Evolutionary conservation across 2,329 filamentous ascomycete genomes (phyloP), one percentile per base, ranked within the genome.

Genomic region (Pseudocercospora fijiensis): DNA sequence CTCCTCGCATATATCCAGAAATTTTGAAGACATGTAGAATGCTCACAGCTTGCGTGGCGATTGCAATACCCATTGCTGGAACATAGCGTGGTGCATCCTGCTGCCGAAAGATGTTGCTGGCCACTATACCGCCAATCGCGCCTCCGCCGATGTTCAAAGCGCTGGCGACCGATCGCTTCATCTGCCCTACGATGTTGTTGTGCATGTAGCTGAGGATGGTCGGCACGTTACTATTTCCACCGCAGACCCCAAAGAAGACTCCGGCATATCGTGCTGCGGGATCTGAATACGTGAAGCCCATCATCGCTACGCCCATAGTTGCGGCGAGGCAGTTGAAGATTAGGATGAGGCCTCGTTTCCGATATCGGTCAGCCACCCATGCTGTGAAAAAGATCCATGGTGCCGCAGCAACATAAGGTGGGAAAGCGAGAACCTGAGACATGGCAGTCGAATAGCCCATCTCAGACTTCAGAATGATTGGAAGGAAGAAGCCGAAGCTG

Each of bases 161-260:
- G 65, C 85, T 89, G 76, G 86, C 88, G 69, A 94, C 88, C 0
- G 90, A 90, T 49, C 91, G 86, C 79, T 92, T 95, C 89, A 90
- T 94, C 78, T 94, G 90, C 0, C 91, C 91, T 58, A 90, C 87
- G 72, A 95, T 89, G 76, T 95, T 95, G 78, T 93, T 94, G 47
- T 90, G 89, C 80, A 92, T 90, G 78, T 91, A 94, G 0, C 89
- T 84, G 80, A 95, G 86, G 55, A 85, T 81, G 0, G 86, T 82
- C 0, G 91, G 91, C 7, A 93, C 82, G 73, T 93, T 95, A 65
- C 87, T 84, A 76, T 92, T 92, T 67, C 88, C 86, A 7, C 90
- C 90, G 0, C 89, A 88, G 0, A 89, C 88, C 22, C 86, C 83
- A 52, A 93, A 78, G 78, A 92, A 93, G 61, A 91, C 83, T 59